phyloP scores from a whole-genome alignment of 1,284 basidiomycete species.

The Moesziomyces aphidis region DNA sequence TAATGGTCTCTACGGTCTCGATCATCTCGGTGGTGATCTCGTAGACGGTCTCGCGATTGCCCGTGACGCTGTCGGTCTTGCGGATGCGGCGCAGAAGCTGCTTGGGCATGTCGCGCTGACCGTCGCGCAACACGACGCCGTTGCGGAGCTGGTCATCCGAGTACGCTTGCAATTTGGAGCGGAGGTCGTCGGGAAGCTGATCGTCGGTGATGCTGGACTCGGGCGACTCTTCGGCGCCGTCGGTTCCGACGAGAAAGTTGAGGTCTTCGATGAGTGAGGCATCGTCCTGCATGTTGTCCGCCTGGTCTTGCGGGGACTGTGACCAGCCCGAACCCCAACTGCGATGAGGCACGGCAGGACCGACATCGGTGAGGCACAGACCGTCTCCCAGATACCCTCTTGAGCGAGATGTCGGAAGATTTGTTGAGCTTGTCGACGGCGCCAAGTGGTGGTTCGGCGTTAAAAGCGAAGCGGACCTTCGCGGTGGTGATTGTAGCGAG shows the following conservation, averaged over 20 bases:
- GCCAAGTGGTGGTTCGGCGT: constrained; percentile 5
- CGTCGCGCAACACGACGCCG: constrained; percentile 36
- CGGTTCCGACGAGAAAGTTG: constrained; percentile 50
- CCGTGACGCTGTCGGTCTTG: constrained; percentile 46
- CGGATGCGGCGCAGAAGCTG: constrained; percentile 40
- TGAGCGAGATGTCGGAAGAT: constrained; percentile 23
- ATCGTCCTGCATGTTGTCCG: constrained; percentile 11
- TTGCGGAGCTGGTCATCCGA: constrained; percentile 42
- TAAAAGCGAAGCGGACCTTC: constrained; percentile 21
- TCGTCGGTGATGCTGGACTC: constrained; percentile 40
- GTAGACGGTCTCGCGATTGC: constrained; percentile 62
- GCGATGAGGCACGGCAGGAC: constrained; percentile 4
- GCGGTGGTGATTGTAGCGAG: constrained; percentile 24
- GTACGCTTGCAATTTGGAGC: constrained; percentile 17
- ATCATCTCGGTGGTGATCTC: constrained; percentile 70
- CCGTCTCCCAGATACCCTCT: constrained; percentile 44
- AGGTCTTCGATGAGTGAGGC: constrained; percentile 48
- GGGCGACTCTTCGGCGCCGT: constrained; percentile 55
- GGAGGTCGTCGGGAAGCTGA: constrained; percentile 48
- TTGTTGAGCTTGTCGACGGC: not conserved
- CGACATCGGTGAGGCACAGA: constrained; percentile 48
- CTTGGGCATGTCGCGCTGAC: constrained; percentile 11
- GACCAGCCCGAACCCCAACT: constrained; percentile 5
- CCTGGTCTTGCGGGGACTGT: not conserved
- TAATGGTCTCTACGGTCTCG: constrained; percentile 64